Conservation (phyloP, 1,139 yeast genomes). For the Pneumocystis canis region DNA sequence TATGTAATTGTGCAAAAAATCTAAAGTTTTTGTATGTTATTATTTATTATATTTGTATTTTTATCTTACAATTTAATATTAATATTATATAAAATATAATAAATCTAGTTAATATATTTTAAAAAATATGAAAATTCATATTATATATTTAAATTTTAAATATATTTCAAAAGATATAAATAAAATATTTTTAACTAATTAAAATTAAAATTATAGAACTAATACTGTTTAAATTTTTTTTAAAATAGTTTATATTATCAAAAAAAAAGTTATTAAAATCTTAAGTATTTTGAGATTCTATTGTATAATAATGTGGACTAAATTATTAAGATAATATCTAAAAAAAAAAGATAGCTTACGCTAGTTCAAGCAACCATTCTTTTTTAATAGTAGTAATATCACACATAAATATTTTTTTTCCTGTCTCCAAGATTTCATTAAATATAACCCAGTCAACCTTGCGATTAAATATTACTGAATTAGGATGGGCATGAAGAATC, state of each 20-base stretch:
- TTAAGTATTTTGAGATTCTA: not conserved
- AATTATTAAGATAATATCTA: not conserved
- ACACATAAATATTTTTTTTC: slow-evolving; percentile 12
- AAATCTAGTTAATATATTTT: no score
- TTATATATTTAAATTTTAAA: not conserved
- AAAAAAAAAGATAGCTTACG: slow-evolving; percentile 1
- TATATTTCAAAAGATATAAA: not conserved
- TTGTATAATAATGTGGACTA: not conserved
- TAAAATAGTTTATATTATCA: not conserved
- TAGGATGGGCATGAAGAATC: slow-evolving; percentile 15
- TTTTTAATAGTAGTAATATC: slow-evolving; percentile 15
- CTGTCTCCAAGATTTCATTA: slow-evolving; percentile 12
- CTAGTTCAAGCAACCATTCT: slow-evolving; percentile 15
- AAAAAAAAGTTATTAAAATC: not conserved
- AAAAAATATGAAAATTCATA: not conserved
- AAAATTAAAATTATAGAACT: not conserved
- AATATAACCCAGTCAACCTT: slow-evolving; percentile 16
- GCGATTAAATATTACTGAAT: slow-evolving; percentile 14
- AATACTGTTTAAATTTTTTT: not conserved
- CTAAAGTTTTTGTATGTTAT: no score
- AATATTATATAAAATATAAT: no score
- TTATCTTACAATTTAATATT: no score
- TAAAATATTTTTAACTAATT: not conserved
- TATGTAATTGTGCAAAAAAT: no score
- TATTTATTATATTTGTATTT: no score